These are phyloP conservation scores for Eutypella sp. DNA, from an alignment of 2,329 filamentous ascomycete species.

Conservation along the genomic window DNA sequence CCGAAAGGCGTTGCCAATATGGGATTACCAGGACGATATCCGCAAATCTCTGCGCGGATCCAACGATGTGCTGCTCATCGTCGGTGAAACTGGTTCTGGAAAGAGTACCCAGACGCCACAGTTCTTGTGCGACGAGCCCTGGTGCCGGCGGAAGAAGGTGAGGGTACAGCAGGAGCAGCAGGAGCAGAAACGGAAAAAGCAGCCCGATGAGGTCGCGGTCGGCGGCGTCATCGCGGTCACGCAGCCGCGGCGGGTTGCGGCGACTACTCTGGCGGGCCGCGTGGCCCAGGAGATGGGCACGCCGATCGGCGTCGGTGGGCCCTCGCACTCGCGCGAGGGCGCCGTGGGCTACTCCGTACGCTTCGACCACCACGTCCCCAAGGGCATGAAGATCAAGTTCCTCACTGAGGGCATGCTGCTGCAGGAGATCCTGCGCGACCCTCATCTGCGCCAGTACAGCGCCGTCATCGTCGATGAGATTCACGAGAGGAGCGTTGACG, in stretches of 20 bases:
- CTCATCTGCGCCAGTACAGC: constrained; percentile 77
- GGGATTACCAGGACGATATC: constrained; percentile 67
- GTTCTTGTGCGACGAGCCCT: constrained; percentile 72
- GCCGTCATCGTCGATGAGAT: constrained; percentile 93
- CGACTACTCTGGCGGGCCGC: constrained; percentile 81
- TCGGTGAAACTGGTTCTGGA: constrained; percentile 92
- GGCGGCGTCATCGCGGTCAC: constrained; percentile 89
- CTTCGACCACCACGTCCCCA: constrained; percentile 83
- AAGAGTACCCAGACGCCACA: constrained; percentile 97
- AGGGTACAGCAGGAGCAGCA: too few relatives aligned
- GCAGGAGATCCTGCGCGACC: constrained; percentile 87
- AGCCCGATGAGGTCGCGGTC: constrained; percentile 44
- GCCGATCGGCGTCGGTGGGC: constrained; percentile 43
- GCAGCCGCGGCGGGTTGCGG: constrained; percentile 87
- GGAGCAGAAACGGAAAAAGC: too few relatives aligned
- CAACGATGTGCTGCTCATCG: constrained; percentile 70
- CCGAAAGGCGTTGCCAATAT: constrained; percentile 74
- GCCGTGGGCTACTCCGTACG: constrained; percentile 88
- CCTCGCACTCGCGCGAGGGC: constrained; percentile 37
- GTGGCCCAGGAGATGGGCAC: constrained; percentile 73
- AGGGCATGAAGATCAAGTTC: constrained; percentile 83
- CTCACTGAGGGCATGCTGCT: constrained; percentile 94
- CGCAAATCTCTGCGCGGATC: constrained; percentile 56
- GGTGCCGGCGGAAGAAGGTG: constrained; percentile 63
- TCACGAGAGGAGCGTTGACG: constrained; percentile 91